Base-by-base conservation (phyloP, 306 rosid genomes). In the Cicer cuneatum region DNA sequence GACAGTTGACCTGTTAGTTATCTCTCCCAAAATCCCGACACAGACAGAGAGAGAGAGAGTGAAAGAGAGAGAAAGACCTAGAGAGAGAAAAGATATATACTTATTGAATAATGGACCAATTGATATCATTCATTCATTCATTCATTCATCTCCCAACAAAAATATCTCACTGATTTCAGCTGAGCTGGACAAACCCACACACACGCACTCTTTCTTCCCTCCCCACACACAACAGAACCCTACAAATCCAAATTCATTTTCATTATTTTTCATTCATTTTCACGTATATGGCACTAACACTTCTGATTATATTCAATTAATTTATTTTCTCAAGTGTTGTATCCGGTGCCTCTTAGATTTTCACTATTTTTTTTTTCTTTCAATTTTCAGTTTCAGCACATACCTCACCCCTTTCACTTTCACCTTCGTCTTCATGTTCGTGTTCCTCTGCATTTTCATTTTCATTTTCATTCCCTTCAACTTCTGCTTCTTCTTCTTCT, bases 1-100 rank as follows among this genome's bases (percentile, higher is more conserved):
- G 88, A 89, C 96, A 85, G 92, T 89, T 93, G 96, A 87, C 92
- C 68, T 65, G 85, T 76, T 87, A 86, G 90, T 88, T 86, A 76
- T 71, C 76, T 65, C 88, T 57, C 89, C 66, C 85, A 76, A 85
- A 79, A 74, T 63, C 89, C 93, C 93, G 86, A 91, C 90, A 87
- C 80, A 53, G 87, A 85, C 83, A 81, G 81, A 80, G 72, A 80
- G 87, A 70, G 86, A 78, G 83, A 83, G 80, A 81, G 76, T 74
- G 75, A 76, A 81, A 78, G 86, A 81, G 79, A 85, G 87, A 83
- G 65, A 54, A 61, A 74, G 81, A 53, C 71, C n/a, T 57, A 80
- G 68, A 61, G 62, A 75, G 76, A 72, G 79, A 85, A 35, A 35
- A 6, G n/a, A 33, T 41, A 59, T 59, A 70, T 61, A 53, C 35